A percentile compares a stretch with the other conserved stretches of the same genome.
These are phyloP conservation scores for Paecilomyces fulvus DNA, from an alignment of 2,329 filamentous ascomycete species.

Conservation along the genomic window DNA sequence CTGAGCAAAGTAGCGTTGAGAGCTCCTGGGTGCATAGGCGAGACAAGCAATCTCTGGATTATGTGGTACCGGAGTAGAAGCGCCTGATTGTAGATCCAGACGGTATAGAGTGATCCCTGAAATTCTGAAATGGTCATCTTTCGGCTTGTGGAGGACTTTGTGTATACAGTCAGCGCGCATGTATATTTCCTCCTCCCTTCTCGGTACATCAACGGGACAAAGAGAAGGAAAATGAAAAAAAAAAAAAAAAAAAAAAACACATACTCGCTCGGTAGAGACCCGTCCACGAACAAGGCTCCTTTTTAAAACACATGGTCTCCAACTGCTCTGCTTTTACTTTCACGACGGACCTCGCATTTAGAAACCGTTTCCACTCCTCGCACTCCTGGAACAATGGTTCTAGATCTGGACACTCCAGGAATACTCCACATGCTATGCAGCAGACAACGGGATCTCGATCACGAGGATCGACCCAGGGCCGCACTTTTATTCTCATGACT, in stretches of 20 bases:
- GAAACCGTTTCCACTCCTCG: neutral
- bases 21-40: neutral
- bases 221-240: neutral
- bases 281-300: neutral
- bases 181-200: neutral
- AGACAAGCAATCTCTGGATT: neutral
- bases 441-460: neutral
- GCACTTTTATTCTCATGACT: neutral
- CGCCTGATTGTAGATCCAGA: neutral
- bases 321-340: neutral
- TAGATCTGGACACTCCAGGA: no score
- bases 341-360: neutral
- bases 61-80: neutral
- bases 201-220: neutral
- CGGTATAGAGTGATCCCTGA: slow-evolving; percentile 2
- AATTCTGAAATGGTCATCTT: slow-evolving; percentile 3
- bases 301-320: neutral
- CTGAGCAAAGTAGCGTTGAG: neutral
- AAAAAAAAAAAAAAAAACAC: no score
- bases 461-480: no score
- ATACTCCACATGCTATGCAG: neutral
- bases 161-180: neutral
- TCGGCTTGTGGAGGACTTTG: slow-evolving; percentile 4
- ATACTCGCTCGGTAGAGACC: neutral
- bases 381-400: neutral